Evolutionary conservation across 2,329 filamentous ascomycete genomes (phyloP).

Genomic region (Pyricularia sp.): DNA sequence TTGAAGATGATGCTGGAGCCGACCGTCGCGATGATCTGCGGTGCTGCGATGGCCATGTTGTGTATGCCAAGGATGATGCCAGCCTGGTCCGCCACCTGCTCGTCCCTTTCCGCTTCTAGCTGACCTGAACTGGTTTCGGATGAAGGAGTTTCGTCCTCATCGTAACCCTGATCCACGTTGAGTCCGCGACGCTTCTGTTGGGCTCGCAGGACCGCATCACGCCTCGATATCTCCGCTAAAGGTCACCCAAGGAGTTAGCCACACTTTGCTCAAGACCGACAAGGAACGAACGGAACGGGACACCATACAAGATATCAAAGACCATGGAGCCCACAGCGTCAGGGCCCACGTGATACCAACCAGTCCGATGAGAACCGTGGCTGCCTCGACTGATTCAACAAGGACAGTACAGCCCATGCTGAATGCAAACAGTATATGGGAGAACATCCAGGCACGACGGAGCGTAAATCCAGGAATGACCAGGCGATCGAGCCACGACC

Average conservation of each 20-base stretch:
- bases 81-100: constrained; percentile 58
- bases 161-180: constrained; percentile 11
- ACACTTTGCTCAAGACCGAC: neutral
- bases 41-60: constrained; percentile 85
- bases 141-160: constrained; percentile 8
- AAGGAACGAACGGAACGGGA: neutral
- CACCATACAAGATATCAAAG: constrained; percentile 48
- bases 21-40: constrained; percentile 81
- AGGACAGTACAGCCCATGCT: constrained; percentile 78
- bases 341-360: constrained; percentile 88
- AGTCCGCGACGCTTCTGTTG: constrained; percentile 12
- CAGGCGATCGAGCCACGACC: constrained; percentile 43
- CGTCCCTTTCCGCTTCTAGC: constrained; percentile 17
- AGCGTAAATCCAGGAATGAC: constrained; percentile 76
- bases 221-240: constrained; percentile 71
- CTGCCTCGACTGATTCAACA: constrained; percentile 55
- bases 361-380: constrained; percentile 64
- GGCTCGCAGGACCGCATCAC: constrained; percentile 47
- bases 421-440: constrained; percentile 68
- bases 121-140: constrained; percentile 16
- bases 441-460: constrained; percentile 74
- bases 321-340: constrained; percentile 89
- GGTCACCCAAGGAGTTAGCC: neutral
- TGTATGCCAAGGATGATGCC: constrained; percentile 89
- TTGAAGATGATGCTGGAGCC: constrained; percentile 76